Conservation (phyloP, 805 yeast genomes). For the Crinitomyces ghanaensis region DNA sequence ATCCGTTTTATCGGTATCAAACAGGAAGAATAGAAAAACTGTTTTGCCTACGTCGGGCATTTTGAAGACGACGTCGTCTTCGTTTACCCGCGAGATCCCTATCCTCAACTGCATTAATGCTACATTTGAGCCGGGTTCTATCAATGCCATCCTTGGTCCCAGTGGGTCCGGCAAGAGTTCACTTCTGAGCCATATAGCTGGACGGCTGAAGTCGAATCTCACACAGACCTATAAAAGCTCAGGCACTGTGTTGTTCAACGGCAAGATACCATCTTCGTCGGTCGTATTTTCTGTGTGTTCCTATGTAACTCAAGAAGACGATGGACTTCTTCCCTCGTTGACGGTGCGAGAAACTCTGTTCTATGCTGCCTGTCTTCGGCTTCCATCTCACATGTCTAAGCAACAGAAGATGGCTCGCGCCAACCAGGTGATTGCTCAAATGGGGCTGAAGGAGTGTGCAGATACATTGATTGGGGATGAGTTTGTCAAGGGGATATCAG, state of each 20-base stretch:
- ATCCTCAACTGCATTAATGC: slow-evolving; percentile 41
- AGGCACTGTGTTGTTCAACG: slow-evolving; percentile 39
- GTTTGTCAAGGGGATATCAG: slow-evolving; percentile 52
- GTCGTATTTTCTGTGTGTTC: slow-evolving; percentile 42
- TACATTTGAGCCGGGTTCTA: slow-evolving; percentile 39
- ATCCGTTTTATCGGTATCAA: no score
- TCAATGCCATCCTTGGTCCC: slow-evolving; percentile 72
- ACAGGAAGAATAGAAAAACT: no score
- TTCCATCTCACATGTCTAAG: slow-evolving; percentile 32
- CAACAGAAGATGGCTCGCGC: slow-evolving; percentile 39
- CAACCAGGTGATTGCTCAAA: slow-evolving; percentile 46
- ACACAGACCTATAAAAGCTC: slow-evolving; percentile 23
- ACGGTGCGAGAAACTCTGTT: slow-evolving; percentile 70
- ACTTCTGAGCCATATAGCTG: slow-evolving; percentile 49
- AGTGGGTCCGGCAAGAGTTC: slow-evolving; percentile 75
- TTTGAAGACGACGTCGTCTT: slow-evolving; percentile 6
- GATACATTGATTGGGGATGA: slow-evolving; percentile 59
- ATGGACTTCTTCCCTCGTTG: slow-evolving; percentile 52
- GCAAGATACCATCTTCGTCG: slow-evolving; percentile 24
- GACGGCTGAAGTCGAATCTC: slow-evolving; percentile 36
- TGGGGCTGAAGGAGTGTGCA: slow-evolving; percentile 67
- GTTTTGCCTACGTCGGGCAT: no score
- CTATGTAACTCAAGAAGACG: slow-evolving; percentile 75
- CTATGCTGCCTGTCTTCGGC: slow-evolving; percentile 59
- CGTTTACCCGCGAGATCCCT: slow-evolving; percentile 19